Percentiles rank a stretch among this genome's conserved stretches.
Conservation (phyloP, 2,329 filamentous ascomycete genomes). For the Triangularia setosa region DNA sequence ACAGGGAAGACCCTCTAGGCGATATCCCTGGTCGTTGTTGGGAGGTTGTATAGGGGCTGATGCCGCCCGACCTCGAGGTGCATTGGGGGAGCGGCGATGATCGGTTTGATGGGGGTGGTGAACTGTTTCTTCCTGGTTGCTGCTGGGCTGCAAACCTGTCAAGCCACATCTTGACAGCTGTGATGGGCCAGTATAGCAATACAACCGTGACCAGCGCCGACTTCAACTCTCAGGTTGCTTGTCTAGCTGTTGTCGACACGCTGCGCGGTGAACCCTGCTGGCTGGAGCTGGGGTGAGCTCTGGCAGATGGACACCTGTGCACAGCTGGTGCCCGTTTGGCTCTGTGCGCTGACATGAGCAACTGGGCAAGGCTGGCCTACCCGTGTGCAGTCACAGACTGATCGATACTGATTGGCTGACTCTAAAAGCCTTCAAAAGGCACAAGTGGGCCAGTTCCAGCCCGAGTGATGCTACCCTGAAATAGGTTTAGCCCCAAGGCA, state of each 20-base stretch:
- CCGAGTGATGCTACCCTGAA: not conserved
- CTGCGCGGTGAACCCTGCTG: not conserved
- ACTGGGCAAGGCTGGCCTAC: not conserved
- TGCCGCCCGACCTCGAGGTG: constrained; percentile 54
- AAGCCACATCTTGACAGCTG: constrained; percentile 68
- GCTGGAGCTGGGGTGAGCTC: not conserved
- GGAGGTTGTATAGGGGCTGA: constrained; percentile 65
- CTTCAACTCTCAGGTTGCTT: not conserved
- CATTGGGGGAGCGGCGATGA: constrained; percentile 67
- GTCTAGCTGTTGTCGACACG: not conserved
- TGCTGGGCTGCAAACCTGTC: constrained; percentile 75
- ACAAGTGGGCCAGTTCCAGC: not conserved
- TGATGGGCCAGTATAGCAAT: not conserved
- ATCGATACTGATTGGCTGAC: not conserved
- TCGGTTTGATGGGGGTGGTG: constrained; percentile 55
- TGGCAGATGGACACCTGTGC: not conserved
- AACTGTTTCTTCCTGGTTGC: constrained; percentile 58
- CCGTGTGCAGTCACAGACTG: not conserved
- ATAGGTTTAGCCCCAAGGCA: not conserved
- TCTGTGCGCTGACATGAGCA: not conserved
- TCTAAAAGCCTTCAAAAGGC: not conserved
- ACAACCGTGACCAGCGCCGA: not conserved
- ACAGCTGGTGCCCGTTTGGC: not conserved
- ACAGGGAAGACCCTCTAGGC: constrained; percentile 73
- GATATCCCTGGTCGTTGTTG: constrained; percentile 64